phyloP scores from a whole-genome alignment of 1,139 yeast species.

The Zygoascus hellenicus region DNA sequence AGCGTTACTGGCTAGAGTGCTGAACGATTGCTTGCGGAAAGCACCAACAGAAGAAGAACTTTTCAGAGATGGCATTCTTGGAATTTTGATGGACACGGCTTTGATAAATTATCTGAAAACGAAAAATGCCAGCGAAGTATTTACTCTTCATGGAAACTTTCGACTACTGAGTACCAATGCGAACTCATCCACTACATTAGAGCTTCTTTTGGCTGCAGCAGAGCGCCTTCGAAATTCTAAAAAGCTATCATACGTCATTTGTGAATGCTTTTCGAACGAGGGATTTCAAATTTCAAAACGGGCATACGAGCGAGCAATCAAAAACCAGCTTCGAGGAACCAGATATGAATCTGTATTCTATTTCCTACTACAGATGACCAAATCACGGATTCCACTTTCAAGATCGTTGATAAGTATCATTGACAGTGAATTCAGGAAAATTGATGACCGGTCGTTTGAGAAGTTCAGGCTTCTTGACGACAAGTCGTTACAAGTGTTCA shows the following conservation, averaged over 20 bases:
- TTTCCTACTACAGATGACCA: slow-evolving; percentile 26
- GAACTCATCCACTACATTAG: slow-evolving; percentile 21
- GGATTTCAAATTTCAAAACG: slow-evolving; percentile 19
- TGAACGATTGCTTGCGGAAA: too few relatives aligned
- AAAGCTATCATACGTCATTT: slow-evolving; percentile 24
- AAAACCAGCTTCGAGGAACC: slow-evolving; percentile 27
- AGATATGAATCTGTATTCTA: slow-evolving; percentile 20
- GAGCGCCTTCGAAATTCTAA: slow-evolving; percentile 30
- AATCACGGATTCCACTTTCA: slow-evolving; percentile 17
- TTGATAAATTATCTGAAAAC: slow-evolving; percentile 1
- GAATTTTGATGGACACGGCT: slow-evolving; percentile 6
- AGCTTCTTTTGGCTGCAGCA: slow-evolving; percentile 26
- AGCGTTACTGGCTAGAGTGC: too few relatives aligned
- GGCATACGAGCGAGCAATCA: slow-evolving; percentile 26
- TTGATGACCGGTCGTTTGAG: slow-evolving; percentile 12
- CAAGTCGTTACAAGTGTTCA: background rate
- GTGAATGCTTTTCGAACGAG: slow-evolving; percentile 17
- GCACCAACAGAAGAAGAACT: background rate
- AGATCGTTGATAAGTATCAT: slow-evolving; percentile 21
- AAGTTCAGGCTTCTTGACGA: slow-evolving; percentile 5
- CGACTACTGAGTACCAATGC: background rate
- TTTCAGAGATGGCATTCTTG: background rate
- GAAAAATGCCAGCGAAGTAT: background rate
- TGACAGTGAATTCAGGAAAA: slow-evolving; percentile 9
- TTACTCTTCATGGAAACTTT: slow-evolving; percentile 1